Evolutionary conservation across 805 yeast genomes (phyloP).

Genomic region (Peterozyma xylosa): DNA sequence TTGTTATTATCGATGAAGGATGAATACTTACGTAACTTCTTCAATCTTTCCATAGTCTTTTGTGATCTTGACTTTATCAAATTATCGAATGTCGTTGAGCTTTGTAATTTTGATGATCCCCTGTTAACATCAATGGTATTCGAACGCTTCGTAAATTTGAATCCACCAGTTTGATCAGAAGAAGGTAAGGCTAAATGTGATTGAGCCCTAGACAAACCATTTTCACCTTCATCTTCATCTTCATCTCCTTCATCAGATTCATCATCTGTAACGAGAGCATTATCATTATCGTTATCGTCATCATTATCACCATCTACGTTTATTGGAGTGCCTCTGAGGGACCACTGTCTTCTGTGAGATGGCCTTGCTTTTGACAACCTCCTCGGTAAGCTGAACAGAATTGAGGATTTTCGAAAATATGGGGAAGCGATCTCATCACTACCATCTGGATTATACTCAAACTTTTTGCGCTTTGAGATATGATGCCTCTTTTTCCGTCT

Average conservation of each 20-base stretch:
- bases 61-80: slow-evolving; percentile 25
- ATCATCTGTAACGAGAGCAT: background rate
- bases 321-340: background rate
- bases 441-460: slow-evolving; percentile 2
- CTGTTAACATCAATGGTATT: slow-evolving; percentile 35
- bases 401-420: slow-evolving; percentile 9
- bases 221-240: slow-evolving; percentile 11
- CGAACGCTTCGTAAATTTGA: slow-evolving; percentile 33
- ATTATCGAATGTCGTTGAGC: slow-evolving; percentile 43
- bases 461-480: slow-evolving; percentile 1
- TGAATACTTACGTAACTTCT: slow-evolving; percentile 18
- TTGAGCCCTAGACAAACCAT: slow-evolving; percentile 15
- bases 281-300: slow-evolving; percentile 8
- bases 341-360: background rate
- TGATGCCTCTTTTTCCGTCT: slow-evolving; percentile 15
- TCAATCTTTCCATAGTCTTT: slow-evolving; percentile 15
- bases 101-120: slow-evolving; percentile 12
- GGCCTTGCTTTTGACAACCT: slow-evolving; percentile 1
- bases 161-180: slow-evolving; percentile 25
- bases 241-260: background rate
- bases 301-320: slow-evolving; percentile 5
- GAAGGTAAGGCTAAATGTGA: slow-evolving; percentile 28
- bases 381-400: slow-evolving; percentile 15
- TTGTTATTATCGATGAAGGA: slow-evolving; percentile 15
- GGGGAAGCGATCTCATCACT: slow-evolving; percentile 1